Conservation (phyloP, 768 basidiomycete genomes). For the Suillus weaverae region DNA sequence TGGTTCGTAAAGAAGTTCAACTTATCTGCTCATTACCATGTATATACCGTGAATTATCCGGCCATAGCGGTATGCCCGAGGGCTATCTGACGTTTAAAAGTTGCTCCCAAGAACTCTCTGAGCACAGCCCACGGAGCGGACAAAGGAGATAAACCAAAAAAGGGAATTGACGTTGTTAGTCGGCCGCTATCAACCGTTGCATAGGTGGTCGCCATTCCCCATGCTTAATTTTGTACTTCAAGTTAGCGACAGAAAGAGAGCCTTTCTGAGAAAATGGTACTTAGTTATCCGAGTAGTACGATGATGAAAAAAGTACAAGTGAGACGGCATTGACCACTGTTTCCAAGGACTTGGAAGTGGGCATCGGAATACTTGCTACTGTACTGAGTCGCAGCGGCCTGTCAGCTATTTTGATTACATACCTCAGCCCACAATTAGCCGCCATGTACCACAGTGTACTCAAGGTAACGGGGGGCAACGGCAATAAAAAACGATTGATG, state of each 20-base stretch:
- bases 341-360: too few species aligned
- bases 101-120: neutral
- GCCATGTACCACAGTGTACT: too few species aligned
- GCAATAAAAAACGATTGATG: too few species aligned
- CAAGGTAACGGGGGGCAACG: too few species aligned
- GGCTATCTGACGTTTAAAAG: neutral
- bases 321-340: too few species aligned
- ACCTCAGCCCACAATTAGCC: too few species aligned
- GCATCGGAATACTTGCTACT: too few species aligned
- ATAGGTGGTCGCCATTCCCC: neutral
- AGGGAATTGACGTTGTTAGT: neutral
- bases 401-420: too few species aligned
- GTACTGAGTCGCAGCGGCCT: too few species aligned
- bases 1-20: neutral
- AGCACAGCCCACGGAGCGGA: neutral
- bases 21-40: constrained; percentile 12
- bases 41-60: neutral
- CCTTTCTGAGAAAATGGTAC: neutral
- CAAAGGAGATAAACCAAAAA: constrained; percentile 8
- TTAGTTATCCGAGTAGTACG: too few species aligned
- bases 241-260: neutral
- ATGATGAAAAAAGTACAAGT: too few species aligned
- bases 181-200: neutral
- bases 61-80: neutral
- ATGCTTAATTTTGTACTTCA: too few species aligned